These are phyloP conservation scores for Mytilinidion resinicola DNA, from an alignment of 495 filamentous ascomycete genomes.

Conservation along the genomic window DNA sequence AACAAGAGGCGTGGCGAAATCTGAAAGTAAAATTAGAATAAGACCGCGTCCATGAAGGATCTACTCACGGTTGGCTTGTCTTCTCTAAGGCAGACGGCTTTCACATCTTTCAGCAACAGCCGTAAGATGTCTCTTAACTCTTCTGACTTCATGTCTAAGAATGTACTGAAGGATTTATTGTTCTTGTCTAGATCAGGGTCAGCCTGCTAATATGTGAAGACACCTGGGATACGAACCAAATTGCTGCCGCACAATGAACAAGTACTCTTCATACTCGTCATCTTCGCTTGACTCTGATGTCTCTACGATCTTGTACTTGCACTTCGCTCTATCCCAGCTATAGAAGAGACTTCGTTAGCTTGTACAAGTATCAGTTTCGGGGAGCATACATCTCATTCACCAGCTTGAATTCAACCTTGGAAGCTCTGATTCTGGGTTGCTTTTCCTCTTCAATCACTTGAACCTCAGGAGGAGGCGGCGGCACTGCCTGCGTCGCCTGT, in stretches of 20 bases:
- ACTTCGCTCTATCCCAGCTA: not conserved
- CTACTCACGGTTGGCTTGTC: not conserved
- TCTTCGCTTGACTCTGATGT: not conserved
- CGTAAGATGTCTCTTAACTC: not conserved
- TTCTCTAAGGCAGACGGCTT: not conserved
- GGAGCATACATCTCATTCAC: not conserved
- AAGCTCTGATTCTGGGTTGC: not conserved
- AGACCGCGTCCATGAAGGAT: not conserved
- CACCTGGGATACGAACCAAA: not conserved
- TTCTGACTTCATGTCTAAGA: not conserved
- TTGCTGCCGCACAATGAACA: not conserved
- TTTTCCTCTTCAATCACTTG: not conserved
- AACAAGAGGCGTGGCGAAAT: not conserved
- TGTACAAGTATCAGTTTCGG: not conserved
- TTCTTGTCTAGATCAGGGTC: not conserved
- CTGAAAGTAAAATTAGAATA: constrained; percentile 2
- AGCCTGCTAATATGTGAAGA: not conserved
- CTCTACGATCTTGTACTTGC: not conserved
- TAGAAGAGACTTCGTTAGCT: not conserved
- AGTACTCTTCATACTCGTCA: not conserved
- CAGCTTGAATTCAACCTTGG: not conserved
- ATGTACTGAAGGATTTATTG: not conserved
- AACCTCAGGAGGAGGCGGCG: not conserved
- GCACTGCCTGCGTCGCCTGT: not conserved
- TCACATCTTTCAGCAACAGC: not conserved